These are phyloP conservation scores for Setomelanomma holmii DNA, from an alignment of 2,329 filamentous ascomycete genomes.

Conservation along the genomic window DNA sequence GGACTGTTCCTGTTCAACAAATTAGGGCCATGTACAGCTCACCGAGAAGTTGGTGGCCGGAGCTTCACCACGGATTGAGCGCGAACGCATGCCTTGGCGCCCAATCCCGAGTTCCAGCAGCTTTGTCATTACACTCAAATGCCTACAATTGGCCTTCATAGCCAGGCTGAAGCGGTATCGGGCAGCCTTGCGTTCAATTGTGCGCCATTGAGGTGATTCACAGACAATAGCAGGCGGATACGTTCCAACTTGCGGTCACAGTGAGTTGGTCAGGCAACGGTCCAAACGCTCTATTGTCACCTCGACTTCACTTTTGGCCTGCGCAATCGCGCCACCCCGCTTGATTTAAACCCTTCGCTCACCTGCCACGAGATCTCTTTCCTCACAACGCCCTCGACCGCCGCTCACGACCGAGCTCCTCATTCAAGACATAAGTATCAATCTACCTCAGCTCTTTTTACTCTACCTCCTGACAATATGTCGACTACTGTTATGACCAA, in stretches of 20 bases:
- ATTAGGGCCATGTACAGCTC: conserved; percentile 4
- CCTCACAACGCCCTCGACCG: conserved; percentile 5
- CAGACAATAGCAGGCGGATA: conserved; percentile 10
- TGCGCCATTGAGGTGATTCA: conserved; percentile 17
- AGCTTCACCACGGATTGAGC: conserved; percentile 1
- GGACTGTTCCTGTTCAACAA: conserved; percentile 4
- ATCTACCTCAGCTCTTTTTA: neutral
- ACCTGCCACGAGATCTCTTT: conserved; percentile 35
- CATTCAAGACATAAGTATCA: neutral
- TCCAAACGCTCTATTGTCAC: conserved; percentile 30
- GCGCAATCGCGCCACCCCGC: conserved; percentile 4
- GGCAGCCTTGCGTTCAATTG: conserved; percentile 12
- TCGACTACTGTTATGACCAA: conserved; percentile 8
- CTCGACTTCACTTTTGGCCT: conserved; percentile 24
- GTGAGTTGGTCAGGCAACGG: conserved; percentile 18
- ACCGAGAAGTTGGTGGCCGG: conserved; percentile 6
- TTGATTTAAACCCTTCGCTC: conserved; percentile 29
- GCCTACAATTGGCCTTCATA: conserved; percentile 7
- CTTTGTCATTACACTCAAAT: conserved; percentile 8
- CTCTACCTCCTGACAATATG: conserved; percentile 6
- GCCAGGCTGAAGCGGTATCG: conserved; percentile 16
- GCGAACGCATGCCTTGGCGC: conserved; percentile 21
- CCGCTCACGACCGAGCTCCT: conserved; percentile 3
- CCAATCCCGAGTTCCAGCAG: conserved; percentile 7
- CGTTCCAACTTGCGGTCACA: conserved; percentile 9